phyloP scores from a whole-genome alignment of 75 land plant genomes.

The Pinus taeda region DNA sequence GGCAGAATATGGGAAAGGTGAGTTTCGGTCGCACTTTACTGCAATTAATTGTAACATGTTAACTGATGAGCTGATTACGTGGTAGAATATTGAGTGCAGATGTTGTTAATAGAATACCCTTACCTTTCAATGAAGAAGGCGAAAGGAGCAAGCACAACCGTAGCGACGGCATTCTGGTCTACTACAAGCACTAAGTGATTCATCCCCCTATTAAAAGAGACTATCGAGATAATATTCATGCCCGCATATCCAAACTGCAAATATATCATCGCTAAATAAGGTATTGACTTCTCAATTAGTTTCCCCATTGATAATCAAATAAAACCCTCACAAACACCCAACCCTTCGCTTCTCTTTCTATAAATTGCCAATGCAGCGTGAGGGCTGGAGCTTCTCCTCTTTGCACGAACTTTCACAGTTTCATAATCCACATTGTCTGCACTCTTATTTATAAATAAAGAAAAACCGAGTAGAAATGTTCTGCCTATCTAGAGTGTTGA shows the following conservation, averaged over 20 bases:
- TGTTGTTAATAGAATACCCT: too few relatives aligned
- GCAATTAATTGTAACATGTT: neutral
- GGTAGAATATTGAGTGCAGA: too few relatives aligned
- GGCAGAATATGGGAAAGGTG: slow-evolving; percentile 17
- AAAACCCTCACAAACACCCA: too few relatives aligned
- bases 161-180: slow-evolving; percentile 47
- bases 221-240: slow-evolving; percentile 41
- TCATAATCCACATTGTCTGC: neutral
- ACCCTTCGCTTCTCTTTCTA: too few relatives aligned
- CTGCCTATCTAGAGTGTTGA: too few relatives aligned
- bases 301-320: neutral
- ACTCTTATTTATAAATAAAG: too few relatives aligned
- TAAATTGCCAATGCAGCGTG: too few relatives aligned
- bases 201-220: slow-evolving; percentile 37
- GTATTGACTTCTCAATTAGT: slow-evolving; percentile 1
- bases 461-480: too few relatives aligned
- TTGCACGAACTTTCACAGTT: too few relatives aligned
- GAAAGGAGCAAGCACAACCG: slow-evolving; percentile 40
- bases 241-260: slow-evolving; percentile 41
- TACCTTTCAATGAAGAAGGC: slow-evolving; percentile 45
- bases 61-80: too few relatives aligned
- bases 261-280: slow-evolving; percentile 28
- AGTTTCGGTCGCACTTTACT: slow-evolving; percentile 38
- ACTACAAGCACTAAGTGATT: slow-evolving; percentile 35
- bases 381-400: too few relatives aligned